Percentiles rank a stretch among this genome's conserved stretches.
Evolutionary conservation across 805 yeast genomes (phyloP).

Genomic region (Ogataea pini): DNA sequence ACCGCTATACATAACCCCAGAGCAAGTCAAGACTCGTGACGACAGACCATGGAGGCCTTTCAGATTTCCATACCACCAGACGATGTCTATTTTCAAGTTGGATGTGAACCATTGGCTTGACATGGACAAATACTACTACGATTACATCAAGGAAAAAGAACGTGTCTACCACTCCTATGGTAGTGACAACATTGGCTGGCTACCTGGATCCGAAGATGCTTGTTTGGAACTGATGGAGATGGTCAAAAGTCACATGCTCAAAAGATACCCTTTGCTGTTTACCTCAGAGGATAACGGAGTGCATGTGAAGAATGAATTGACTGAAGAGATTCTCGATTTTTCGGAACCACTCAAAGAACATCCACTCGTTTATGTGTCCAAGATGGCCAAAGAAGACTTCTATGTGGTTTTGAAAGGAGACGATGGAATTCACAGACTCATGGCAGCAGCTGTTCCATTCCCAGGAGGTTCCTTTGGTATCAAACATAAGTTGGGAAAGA

Average conservation of each 20-base stretch:
- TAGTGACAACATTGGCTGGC: conserved; percentile 61
- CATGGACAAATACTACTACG: conserved; percentile 74
- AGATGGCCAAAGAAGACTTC: conserved; percentile 76
- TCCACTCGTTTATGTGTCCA: conserved; percentile 61
- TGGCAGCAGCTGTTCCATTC: conserved; percentile 76
- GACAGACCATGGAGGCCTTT: conserved; percentile 83
- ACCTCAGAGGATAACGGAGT: conserved; percentile 50
- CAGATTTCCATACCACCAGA: conserved; percentile 79
- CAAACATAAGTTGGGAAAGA: conserved; percentile 57
- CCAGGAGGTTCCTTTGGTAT: conserved; percentile 79
- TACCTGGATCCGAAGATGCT: conserved; percentile 64
- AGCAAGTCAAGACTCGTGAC: conserved; percentile 62
- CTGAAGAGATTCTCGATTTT: conserved; percentile 63
- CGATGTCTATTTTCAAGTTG: conserved; percentile 72
- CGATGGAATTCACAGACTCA: conserved; percentile 60
- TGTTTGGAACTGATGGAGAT: conserved; percentile 63
- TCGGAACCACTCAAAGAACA: conserved; percentile 59
- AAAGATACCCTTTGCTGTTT: conserved; percentile 64
- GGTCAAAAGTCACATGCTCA: conserved; percentile 59
- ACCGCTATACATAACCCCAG: conserved; percentile 65
- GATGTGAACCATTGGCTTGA: conserved; percentile 77
- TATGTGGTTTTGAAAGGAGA: conserved; percentile 57
- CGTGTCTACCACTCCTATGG: conserved; percentile 60
- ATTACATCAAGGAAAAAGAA: conserved; percentile 62
- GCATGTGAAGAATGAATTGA: conserved; percentile 58